Evolutionary conservation across 2,329 filamentous ascomycete genomes (phyloP), one percentile per base, ranked within the genome.

Genomic region (Mycosphaerella arachidis): DNA sequence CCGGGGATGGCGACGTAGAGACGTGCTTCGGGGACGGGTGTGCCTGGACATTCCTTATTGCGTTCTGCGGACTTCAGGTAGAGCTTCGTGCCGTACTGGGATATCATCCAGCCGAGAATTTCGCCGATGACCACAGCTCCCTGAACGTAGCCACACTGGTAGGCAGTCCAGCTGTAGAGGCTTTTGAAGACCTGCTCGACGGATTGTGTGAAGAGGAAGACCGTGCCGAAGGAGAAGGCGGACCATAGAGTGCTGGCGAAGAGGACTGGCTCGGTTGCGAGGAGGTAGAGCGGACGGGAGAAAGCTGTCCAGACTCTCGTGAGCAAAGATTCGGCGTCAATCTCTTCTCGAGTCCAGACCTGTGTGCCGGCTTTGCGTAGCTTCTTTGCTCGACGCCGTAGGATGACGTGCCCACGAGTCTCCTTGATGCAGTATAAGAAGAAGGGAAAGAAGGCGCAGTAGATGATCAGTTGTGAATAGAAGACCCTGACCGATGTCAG

Each of bases 151-250:
- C 78, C 78, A 10, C 76, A 77, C 30, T 73, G 71, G 58, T 75
- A 75, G n/a, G 71, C 73, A 0, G 68, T 64, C 74, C 74, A 80
- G 35, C 63, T 69, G 64, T 80, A 80, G 1, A 78, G 62, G 0
- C 57, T 63, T 1, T 66, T 59, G 67, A 77, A 79, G 55, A 80
- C 75, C 63, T 78, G 73, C 10, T 74, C 74, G 46, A 79, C 75
- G 31, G 75, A 79, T 59, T 82, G 79, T 0, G 79, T 81, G 68
- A 79, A 81, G 63, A 81, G 74, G 67, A 78, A 82, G 20, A 80
- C 74, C 1, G 74, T 76, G n/a, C 78, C 77, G 53, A 78, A 73
- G 59, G 74, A 74, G 58, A 81, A 79, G 16, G 77, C 76, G 7
- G 77, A 79, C 78, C 79, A 81, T 18, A 82, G 59, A 1, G 79